These are phyloP conservation scores for Camelina sativa DNA, from an alignment of 345 rosid species.

Conservation along the genomic window DNA sequence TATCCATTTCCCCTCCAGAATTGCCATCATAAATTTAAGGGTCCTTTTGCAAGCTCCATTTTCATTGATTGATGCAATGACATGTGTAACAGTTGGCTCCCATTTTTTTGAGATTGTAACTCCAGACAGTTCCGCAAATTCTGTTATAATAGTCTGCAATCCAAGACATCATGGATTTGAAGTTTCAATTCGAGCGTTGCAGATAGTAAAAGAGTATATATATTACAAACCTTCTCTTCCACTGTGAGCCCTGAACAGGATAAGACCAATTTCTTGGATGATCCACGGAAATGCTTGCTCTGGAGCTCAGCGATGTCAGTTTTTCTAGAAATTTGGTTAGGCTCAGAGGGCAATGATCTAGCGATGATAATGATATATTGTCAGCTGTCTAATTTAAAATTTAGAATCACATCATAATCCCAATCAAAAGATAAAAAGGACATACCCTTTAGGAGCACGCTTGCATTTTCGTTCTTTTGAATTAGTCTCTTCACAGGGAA, in stretches of 20 bases:
- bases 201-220: background rate
- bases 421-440: conserved; percentile 1
- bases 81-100: conserved; percentile 73
- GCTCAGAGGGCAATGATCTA: conserved; percentile 47
- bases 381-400: conserved; percentile 9
- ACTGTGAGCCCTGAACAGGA: conserved; percentile 83
- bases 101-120: conserved; percentile 63
- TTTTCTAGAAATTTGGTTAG: conserved; percentile 45
- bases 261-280: conserved; percentile 57
- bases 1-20: conserved; percentile 95
- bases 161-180: conserved; percentile 28
- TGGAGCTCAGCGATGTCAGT: conserved; percentile 32
- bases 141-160: conserved; percentile 66
- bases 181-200: background rate
- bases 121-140: conserved; percentile 62
- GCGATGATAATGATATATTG: conserved; percentile 12
- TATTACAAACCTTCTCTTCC: conserved; percentile 63
- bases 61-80: conserved; percentile 79
- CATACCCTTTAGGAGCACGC: conserved; percentile 54
- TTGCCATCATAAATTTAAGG: conserved; percentile 75
- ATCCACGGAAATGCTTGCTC: conserved; percentile 43
- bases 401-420: background rate
- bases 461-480: conserved; percentile 46
- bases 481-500: conserved; percentile 61
- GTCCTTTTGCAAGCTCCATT: conserved; percentile 92